Evolutionary conservation across 805 yeast species (phyloP).

Genomic region (Pichia gijzeniarum): DNA sequence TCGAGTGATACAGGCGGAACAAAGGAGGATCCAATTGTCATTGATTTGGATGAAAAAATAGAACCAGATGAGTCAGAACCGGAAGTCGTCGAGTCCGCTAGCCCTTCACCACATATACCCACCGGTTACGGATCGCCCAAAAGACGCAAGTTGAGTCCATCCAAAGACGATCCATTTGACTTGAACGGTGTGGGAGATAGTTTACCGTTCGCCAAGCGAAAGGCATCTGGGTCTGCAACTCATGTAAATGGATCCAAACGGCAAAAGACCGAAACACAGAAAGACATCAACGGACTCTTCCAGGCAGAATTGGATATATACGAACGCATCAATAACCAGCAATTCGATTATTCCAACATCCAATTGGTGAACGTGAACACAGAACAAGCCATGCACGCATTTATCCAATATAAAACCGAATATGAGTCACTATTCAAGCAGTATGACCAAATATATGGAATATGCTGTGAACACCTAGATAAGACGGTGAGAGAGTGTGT

Average conservation of each 20-base stretch:
- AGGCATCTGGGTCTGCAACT: background rate
- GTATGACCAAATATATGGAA: background rate
- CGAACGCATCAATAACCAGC: background rate
- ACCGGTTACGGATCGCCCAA: background rate
- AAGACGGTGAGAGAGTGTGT: background rate
- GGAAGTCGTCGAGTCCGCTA: background rate
- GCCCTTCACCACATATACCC: background rate
- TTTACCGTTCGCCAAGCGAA: background rate
- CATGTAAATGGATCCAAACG: background rate
- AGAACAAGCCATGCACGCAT: background rate
- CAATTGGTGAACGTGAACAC: background rate
- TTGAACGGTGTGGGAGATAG: background rate
- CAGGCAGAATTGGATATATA: too few species aligned
- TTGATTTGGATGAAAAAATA: slow-evolving; percentile 23
- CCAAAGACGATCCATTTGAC: background rate
- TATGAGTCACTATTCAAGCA: background rate
- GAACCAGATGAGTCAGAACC: background rate
- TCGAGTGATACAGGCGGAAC: slow-evolving; percentile 16
- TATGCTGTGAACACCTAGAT: background rate
- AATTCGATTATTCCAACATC: background rate
- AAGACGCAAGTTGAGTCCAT: background rate
- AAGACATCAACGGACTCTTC: too few species aligned
- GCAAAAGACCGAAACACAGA: background rate
- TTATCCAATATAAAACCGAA: background rate
- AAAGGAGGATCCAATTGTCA: slow-evolving; percentile 14